Conservation (phyloP, 345 rosid species). For the Passiflora organensis region DNA sequence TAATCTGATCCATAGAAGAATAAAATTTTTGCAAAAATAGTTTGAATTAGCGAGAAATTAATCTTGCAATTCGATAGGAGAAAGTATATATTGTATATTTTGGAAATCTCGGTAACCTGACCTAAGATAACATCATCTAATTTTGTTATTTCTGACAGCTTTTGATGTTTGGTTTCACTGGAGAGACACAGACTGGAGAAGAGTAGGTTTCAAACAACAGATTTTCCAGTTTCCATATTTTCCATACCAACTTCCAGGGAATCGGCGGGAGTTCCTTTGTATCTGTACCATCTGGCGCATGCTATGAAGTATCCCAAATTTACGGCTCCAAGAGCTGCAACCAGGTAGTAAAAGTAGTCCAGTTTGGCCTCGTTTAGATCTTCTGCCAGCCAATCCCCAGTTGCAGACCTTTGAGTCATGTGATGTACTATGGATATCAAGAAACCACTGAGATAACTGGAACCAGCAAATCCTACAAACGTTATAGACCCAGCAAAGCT, state of each 20-base stretch:
- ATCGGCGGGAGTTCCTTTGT: neutral
- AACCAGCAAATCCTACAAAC: neutral
- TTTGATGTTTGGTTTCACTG: no score
- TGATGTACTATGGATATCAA: slow-evolving; percentile 1
- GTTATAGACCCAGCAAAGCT: slow-evolving; percentile 13
- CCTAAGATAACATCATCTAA: no score
- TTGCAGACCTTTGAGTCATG: neutral
- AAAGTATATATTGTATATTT: no score
- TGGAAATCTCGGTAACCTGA: no score
- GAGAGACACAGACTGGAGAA: no score
- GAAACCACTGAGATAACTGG: neutral
- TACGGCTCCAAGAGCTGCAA: neutral
- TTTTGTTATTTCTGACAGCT: no score
- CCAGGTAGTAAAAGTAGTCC: slow-evolving; percentile 2
- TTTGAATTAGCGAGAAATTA: no score
- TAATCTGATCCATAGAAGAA: no score
- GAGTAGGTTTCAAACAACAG: no score
- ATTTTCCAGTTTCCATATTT: neutral
- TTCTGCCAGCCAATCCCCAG: neutral
- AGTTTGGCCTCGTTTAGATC: slow-evolving; percentile 3
- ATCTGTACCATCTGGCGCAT: neutral
- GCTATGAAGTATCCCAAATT: slow-evolving; percentile 4
- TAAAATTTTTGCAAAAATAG: no score
- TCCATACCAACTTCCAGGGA: neutral
- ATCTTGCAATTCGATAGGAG: no score